A percentile compares a stretch with the other conserved stretches of the same genome.
These are phyloP conservation scores for Wickerhamiella bombiphila DNA, from an alignment of 805 yeast species.

Conservation along the genomic window DNA sequence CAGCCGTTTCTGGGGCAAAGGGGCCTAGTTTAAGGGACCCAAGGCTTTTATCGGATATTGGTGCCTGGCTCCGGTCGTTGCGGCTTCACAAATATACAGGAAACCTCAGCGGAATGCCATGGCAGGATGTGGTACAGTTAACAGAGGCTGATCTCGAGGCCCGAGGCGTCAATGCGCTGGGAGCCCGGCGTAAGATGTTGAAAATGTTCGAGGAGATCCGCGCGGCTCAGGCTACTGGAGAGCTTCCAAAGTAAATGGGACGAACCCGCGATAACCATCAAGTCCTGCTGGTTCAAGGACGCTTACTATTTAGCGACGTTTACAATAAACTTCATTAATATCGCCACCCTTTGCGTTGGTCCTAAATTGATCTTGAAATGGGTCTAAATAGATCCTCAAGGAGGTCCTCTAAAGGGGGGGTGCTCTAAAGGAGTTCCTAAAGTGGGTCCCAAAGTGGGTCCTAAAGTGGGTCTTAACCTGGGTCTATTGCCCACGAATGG, in stretches of 20 bases:
- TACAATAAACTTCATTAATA: too few species aligned
- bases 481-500: too few species aligned
- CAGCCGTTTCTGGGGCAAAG: too few species aligned
- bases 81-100: conserved; percentile 91
- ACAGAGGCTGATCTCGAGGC: conserved; percentile 54
- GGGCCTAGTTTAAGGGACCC: conserved; percentile 16
- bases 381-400: too few species aligned
- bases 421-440: too few species aligned
- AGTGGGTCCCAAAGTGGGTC: too few species aligned
- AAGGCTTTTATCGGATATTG: conserved; percentile 48
- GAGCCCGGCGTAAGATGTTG: conserved; percentile 85
- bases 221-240: conserved; percentile 32
- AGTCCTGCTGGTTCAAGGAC: too few species aligned
- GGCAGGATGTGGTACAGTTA: conserved; percentile 66
- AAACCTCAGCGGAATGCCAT: conserved; percentile 53
- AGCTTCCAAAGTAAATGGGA: conserved; percentile 7
- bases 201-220: conserved; percentile 82
- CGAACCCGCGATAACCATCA: neutral
- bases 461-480: too few species aligned
- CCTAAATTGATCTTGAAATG: too few species aligned
- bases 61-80: conserved; percentile 81
- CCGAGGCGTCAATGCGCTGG: conserved; percentile 83
- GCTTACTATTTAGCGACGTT: too few species aligned
- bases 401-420: too few species aligned
- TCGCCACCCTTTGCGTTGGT: too few species aligned